phyloP scores from a whole-genome alignment of 140 eudicot genomes.

The Cichorium intybus region DNA sequence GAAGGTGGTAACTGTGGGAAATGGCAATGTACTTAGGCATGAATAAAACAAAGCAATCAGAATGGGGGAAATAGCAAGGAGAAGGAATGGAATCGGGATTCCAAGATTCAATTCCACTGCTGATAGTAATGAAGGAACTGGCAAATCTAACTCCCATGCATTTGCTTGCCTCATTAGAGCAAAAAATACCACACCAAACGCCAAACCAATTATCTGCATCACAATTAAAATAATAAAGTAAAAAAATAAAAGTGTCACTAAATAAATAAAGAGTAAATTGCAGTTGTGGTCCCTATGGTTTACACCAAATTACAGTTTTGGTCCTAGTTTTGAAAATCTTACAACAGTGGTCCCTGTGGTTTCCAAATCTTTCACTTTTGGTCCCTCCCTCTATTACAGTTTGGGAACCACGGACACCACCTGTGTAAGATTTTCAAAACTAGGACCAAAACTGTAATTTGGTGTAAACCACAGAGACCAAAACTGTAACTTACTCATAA shows the following conservation, averaged over 20 bases:
- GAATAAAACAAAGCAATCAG: constrained; percentile 58
- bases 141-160: constrained; percentile 89
- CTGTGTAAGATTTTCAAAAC: too few species aligned
- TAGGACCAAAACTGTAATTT: too few species aligned
- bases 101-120: constrained; percentile 78
- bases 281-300: too few species aligned
- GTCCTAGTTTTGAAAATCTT: too few species aligned
- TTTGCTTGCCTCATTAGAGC: constrained; percentile 95
- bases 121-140: constrained; percentile 78
- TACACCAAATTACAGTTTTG: too few species aligned
- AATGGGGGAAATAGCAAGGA: constrained; percentile 50
- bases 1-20: constrained; percentile 63
- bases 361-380: too few species aligned
- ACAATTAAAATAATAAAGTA: constrained; percentile 7
- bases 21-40: constrained; percentile 37
- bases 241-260: constrained; percentile 7
- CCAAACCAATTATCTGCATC: constrained; percentile 82
- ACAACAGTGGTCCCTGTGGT: too few species aligned
- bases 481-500: too few species aligned
- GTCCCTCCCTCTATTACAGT: too few species aligned
- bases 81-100: constrained; percentile 64
- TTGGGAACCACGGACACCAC: too few species aligned
- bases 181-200: constrained; percentile 71
- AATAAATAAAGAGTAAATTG: too few species aligned
- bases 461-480: too few species aligned